Evolutionary conservation across 139 green algal species (phyloP), one percentile per base, ranked within the genome.

Genomic region (Tetraselmis striata): DNA sequence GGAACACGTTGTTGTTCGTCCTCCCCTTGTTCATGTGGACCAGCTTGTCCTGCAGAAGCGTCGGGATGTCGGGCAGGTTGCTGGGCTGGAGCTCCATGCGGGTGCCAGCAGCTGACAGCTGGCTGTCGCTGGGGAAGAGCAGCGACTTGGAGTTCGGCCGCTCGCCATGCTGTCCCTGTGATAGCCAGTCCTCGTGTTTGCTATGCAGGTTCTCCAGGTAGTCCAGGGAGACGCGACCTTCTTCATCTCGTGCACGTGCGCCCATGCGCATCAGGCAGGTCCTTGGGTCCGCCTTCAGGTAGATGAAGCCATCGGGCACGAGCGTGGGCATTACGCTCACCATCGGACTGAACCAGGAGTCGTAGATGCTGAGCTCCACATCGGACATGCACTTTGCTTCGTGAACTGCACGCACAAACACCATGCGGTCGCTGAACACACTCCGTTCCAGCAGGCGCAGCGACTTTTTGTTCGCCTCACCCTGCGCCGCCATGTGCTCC

Each of bases 371-470:
- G 32, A 98, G 85, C 88, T 99, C 95, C 78, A 97, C 92, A 77
- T 98, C 93, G 26, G 83, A 85, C 87, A 99, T 93, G 83, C 86
- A 94, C 45, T 94, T 87, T 23, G 84, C 84, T 31, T 95, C 90
- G 74, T 97, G 90, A 80, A 98, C 92, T 0, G 95, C 92, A 24
- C 92, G 87, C 82, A 99, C 96, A 92, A 99, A 99, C 27, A 99
- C 95, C 94, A 98, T 96, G 30, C 96, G 89, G 84, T 99, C 96
- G 45, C 88, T 94, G 90, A 99, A 99, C n/a, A 99, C 92, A 25
- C 86, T 95, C 29, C 96, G 91, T 88, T 99, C 96, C 85, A 99
- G 86, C 45, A 99, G 83, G 0, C 96, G 88, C 26, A 97, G 87
- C 27, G 85, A 86, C 75, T 87, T 88, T 0, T 29, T 30, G 1